Evolutionary conservation across 345 rosid genomes (phyloP).

Genomic region (Triadica sebifera): DNA sequence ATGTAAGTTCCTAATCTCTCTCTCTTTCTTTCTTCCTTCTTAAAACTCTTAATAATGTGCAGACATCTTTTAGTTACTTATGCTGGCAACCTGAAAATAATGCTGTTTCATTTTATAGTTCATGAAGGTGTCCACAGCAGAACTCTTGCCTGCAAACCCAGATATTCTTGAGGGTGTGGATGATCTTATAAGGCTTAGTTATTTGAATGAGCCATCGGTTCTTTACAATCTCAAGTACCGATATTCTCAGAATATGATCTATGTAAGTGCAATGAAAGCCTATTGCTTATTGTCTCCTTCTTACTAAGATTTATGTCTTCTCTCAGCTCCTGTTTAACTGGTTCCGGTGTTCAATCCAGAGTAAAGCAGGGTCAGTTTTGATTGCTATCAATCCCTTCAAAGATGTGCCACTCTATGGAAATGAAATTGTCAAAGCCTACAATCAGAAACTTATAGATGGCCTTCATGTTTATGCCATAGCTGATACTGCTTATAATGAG

Average conservation of each 20-base stretch:
- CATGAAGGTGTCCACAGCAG: constrained; percentile 63
- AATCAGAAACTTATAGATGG: constrained; percentile 54
- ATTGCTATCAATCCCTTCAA: constrained; percentile 90
- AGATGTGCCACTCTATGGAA: constrained; percentile 59
- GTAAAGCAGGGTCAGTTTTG: constrained; percentile 91
- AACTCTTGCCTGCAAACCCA: constrained; percentile 94
- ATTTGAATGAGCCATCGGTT: constrained; percentile 92
- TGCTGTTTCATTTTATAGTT: constrained; percentile 44
- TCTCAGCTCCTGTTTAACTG: constrained; percentile 17
- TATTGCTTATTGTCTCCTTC: constrained; percentile 11
- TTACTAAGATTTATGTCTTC: constrained; percentile 8
- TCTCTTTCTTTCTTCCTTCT: not conserved
- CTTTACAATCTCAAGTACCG: constrained; percentile 79
- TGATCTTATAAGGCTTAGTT: constrained; percentile 89
- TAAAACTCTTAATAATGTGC: not conserved
- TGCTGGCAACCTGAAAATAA: constrained; percentile 20
- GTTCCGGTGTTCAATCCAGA: constrained; percentile 43
- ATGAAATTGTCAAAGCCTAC: constrained; percentile 52
- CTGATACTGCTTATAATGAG: constrained; percentile 76
- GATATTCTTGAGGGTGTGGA: constrained; percentile 81
- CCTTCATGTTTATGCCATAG: constrained; percentile 83
- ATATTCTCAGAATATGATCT: constrained; percentile 71
- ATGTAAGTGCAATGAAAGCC: constrained; percentile 55
- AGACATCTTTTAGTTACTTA: constrained; percentile 17
- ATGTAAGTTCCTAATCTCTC: constrained; percentile 45